Base-by-base conservation (phyloP, 257 asterid species). In the Salvia rosmarinus region DNA sequence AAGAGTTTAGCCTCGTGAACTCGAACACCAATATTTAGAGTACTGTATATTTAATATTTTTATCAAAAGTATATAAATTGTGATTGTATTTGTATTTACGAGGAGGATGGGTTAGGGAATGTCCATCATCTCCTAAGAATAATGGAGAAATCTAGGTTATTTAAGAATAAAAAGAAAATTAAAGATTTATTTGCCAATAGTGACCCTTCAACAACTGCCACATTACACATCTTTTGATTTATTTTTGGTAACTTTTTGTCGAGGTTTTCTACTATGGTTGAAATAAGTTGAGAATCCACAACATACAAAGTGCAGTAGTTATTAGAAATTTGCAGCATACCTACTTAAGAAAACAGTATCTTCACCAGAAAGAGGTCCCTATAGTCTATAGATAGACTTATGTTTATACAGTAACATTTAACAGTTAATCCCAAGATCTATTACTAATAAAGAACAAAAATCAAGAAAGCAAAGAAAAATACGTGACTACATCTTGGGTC, bases 331-430 rank as follows among this genome's bases (percentile, higher is more conserved):
- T 23, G 77, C 64, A 67, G 51, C 50, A 46, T 75, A 87, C 88
- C 89, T 42, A 80, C 87, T 72, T 42, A 19, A 70, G 93, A 83
- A 83, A 80, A 85, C 19, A 76, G 85, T 76, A 73, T 73, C 64
- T 72, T 81, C 81, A 77, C 89, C 86, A 62, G 65, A 79, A 75
- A 59, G 23, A 13, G 10, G 35, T 0, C 61, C 61, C 46, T 13
- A 44, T 61, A 17, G 11, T 37, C 9, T 34, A 32, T 21, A 9
- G 8, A 14, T 30, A 46, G 57, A 5, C 54, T 25, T 25, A 25
- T 25, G 30, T 25, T 10, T 40, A 6, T 43, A 16, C 16, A 34
- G 28, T 9, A 17, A 63, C 25, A 49, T 49, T 16, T 7, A 49
- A 16, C 23, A 49, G 54, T 49, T 16, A 49, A 49, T 47, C 54